phyloP scores from a whole-genome alignment of 108 stramenopile genomes.

The Cyclotella cryptica region DNA sequence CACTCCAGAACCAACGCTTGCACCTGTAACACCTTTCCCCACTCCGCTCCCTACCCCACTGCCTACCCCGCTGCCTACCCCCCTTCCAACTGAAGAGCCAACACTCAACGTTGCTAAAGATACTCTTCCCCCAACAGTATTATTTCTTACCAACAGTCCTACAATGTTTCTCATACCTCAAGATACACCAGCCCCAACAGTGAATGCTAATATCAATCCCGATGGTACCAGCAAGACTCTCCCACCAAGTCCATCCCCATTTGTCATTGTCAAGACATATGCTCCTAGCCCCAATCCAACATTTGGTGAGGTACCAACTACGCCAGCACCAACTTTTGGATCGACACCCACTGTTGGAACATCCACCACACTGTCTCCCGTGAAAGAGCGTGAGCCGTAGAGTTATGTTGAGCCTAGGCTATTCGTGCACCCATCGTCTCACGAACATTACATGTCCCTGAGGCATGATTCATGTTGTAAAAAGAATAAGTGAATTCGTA shows the following conservation, averaged over 20 bases:
- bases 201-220: background rate
- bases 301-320: background rate
- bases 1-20: background rate
- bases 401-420: no score
- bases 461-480: no score
- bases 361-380: constrained; percentile 20
- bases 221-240: background rate
- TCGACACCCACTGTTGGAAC: constrained; percentile 40
- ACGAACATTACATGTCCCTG: no score
- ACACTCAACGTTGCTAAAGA: background rate
- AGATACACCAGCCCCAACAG: background rate
- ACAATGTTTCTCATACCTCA: background rate
- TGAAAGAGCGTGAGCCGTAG: constrained; percentile 7
- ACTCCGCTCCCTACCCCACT: background rate
- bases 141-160: background rate
- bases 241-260: background rate
- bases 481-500: no score
- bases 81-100: background rate
- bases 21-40: background rate
- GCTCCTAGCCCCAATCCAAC: background rate
- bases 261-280: background rate
- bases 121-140: background rate
- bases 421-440: no score
- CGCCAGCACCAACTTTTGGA: constrained; percentile 31
- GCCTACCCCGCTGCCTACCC: background rate